Conservation (phyloP, 495 filamentous ascomycete species). For the Cercophora newfieldiana region DNA sequence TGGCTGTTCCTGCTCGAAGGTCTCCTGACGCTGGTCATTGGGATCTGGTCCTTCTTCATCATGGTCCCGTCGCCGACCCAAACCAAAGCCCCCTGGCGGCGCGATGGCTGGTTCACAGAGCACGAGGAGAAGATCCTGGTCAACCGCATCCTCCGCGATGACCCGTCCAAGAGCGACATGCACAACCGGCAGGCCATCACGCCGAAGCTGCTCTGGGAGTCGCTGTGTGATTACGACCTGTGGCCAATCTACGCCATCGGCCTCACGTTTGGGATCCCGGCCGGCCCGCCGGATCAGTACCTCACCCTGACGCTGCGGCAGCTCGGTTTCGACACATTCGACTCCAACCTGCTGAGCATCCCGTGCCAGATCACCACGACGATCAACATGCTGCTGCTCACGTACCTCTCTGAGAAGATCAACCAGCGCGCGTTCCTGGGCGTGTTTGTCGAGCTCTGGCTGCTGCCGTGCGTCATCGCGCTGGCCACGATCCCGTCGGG, state of each 20-base stretch:
- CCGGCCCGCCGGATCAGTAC: conserved; percentile 43
- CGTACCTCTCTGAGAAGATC: conserved; percentile 52
- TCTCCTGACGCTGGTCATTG: conserved; percentile 50
- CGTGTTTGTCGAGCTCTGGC: conserved; percentile 53
- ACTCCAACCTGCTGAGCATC: conserved; percentile 54
- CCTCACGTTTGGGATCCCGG: conserved; percentile 52
- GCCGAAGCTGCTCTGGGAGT: conserved; percentile 44
- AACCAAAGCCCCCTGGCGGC: neutral
- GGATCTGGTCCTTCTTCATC: conserved; percentile 44
- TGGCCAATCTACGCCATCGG: conserved; percentile 63
- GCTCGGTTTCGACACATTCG: conserved; percentile 54
- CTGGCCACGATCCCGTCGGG: conserved; percentile 47
- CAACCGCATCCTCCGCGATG: conserved; percentile 62
- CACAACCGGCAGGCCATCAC: conserved; percentile 57
- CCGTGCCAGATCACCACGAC: conserved; percentile 42
- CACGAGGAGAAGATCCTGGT: conserved; percentile 59
- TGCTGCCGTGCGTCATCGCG: conserved; percentile 58
- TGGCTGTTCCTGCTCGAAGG: conserved; percentile 56
- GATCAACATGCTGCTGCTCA: conserved; percentile 48
- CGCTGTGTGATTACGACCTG: conserved; percentile 53
- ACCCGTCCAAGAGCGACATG: conserved; percentile 63
- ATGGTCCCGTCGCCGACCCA: neutral
- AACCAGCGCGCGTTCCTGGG: conserved; percentile 51
- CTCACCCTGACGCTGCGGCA: conserved; percentile 49
- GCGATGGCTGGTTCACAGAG: conserved; percentile 60